Conservation (phyloP, 495 filamentous ascomycete genomes). For the Xylaria flabelliformis region DNA sequence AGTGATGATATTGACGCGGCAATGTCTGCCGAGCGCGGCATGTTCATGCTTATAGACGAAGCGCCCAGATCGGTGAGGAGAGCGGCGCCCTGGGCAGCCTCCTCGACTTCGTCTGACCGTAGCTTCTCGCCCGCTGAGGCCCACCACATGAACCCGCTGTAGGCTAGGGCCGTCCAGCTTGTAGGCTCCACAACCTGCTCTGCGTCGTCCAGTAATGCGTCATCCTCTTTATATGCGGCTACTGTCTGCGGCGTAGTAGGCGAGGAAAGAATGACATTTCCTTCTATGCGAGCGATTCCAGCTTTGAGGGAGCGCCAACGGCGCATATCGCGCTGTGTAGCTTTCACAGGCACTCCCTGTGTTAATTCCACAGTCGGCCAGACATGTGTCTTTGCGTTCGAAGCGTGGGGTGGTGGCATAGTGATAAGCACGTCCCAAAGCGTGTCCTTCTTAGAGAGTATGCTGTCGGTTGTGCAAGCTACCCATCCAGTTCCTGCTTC, state of each 20-base stretch:
- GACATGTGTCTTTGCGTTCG: constrained; percentile 60
- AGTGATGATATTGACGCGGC: constrained; percentile 49
- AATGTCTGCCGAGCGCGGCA: constrained; percentile 42
- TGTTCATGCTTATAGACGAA: constrained; percentile 37
- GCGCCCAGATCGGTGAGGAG: constrained; percentile 54
- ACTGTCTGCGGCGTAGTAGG: constrained; percentile 40
- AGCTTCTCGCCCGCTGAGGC: constrained; percentile 90
- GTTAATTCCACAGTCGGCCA: constrained; percentile 80
- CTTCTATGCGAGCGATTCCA: constrained; percentile 64
- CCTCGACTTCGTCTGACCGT: constrained; percentile 57
- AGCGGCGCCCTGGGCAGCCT: constrained; percentile 52
- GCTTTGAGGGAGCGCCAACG: constrained; percentile 75
- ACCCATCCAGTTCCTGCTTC: constrained; percentile 77
- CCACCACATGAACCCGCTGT: constrained; percentile 97
- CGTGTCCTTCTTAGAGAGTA: constrained; percentile 80
- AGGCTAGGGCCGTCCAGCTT: constrained; percentile 90
- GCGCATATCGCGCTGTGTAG: constrained; percentile 87
- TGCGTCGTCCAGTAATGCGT: constrained; percentile 49
- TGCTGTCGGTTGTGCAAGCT: constrained; percentile 92
- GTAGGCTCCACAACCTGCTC: constrained; percentile 72
- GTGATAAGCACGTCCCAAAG: constrained; percentile 90
- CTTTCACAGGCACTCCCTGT: constrained; percentile 69
- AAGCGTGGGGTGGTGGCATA: constrained; percentile 66
- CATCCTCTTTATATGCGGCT: constrained; percentile 34
- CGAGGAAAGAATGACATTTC: constrained; percentile 33